Base-by-base conservation (phyloP, 495 filamentous ascomycete species). In the Hypoxylon intermedium region DNA sequence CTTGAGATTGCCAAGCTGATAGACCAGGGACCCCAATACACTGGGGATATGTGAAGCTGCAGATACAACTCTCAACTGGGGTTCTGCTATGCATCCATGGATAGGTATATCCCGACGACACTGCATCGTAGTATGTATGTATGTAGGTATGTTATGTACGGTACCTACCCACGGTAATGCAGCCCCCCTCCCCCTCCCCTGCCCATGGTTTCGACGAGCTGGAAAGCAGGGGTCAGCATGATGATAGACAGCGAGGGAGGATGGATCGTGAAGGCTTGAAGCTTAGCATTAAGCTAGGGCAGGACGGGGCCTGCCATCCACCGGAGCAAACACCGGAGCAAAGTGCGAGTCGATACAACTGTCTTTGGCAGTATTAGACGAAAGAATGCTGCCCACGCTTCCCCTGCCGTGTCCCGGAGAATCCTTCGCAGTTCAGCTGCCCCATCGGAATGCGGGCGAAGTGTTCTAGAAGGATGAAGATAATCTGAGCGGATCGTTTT, bases 1-100 rank as follows among this genome's bases (percentile, higher is more conserved):
- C 34, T 59, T 15, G 33, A 59, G 54, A 65, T 65, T 60, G 50
- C 61, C 53, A 59, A 44, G 6, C 18, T 13, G n/a, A 30, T 54
- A 50, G 33, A 51, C 38, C 23, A 30, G 42, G 49, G 54, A 47
- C 41, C 52, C 30, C 9, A 37, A 37, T 19, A 37, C 28, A 50
- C 37, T 50, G 54, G 54, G 54, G 45, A 44, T 50, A 38, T 41
- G 40, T 28, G 12, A 18, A 38, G 55, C 45, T 41, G 28, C 48
- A 46, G 15, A 15, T n/a, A 38, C n/a, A 13, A 37, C n/a, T n/a
- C n/a, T n/a, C n/a, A n/a, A n/a, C n/a, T n/a, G 46, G 52, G 53
- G 51, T 41, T 4, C 3, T 4, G 4, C 24, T 26, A 26, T n/a
- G 24, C 24, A 26, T 3, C 24, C 24, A n/a, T 16, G 18, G 31